Evolutionary conservation across 1,284 basidiomycete genomes (phyloP).

Genomic region (Ustilago crameri): DNA sequence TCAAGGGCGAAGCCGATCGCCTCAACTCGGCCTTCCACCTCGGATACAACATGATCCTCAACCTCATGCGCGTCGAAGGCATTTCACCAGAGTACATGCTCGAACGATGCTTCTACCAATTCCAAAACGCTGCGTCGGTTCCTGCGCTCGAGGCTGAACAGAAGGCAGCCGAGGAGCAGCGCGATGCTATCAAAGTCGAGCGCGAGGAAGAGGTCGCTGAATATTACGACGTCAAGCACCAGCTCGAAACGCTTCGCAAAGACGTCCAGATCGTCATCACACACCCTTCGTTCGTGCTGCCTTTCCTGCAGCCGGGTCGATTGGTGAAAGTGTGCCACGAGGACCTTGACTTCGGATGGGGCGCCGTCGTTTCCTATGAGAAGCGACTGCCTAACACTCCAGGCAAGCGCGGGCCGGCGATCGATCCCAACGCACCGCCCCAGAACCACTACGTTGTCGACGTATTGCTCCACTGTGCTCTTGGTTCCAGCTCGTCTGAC

Average conservation of each 20-base stretch:
- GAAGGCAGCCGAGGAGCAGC: constrained; percentile 77
- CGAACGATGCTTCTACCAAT: constrained; percentile 96
- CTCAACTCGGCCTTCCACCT: constrained; percentile 98
- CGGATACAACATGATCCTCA: constrained; percentile 99
- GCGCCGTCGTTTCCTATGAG: constrained; percentile 88
- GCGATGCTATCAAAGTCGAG: constrained; percentile 78
- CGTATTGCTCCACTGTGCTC: constrained; percentile 85
- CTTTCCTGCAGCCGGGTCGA: constrained; percentile 91
- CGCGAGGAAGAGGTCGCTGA: constrained; percentile 86
- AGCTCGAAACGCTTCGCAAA: constrained; percentile 83
- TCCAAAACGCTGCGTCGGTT: constrained; percentile 90
- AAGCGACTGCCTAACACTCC: constrained; percentile 75
- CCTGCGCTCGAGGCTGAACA: constrained; percentile 88
- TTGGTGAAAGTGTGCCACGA: constrained; percentile 88
- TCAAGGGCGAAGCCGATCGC: constrained; percentile 97
- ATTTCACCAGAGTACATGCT: constrained; percentile 99
- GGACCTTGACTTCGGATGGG: constrained; percentile 95
- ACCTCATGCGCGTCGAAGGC: constrained; percentile 98
- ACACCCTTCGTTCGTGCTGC: constrained; percentile 90
- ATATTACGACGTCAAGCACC: constrained; percentile 90
- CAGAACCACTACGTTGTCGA: constrained; percentile 94
- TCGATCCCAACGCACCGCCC: constrained; percentile 74
- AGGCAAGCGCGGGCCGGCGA: constrained; percentile 43
- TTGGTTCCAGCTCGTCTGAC: constrained; percentile 71
- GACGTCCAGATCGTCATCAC: constrained; percentile 93